These are phyloP conservation scores for Pythium sukuiense DNA, from an alignment of 352 stramenopile genomes.

Conservation along the genomic window DNA sequence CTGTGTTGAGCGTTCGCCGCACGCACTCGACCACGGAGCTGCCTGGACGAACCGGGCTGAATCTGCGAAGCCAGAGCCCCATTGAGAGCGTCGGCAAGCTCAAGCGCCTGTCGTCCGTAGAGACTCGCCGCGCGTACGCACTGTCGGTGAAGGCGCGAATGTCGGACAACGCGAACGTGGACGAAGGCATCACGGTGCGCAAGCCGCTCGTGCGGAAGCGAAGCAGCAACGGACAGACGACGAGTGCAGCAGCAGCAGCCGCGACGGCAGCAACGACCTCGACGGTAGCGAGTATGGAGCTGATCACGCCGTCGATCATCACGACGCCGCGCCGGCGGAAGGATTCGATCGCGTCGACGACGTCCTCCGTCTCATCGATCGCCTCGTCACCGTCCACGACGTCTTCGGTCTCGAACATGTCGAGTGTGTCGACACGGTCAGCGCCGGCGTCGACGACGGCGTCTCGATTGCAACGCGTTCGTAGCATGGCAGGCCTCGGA, in stretches of 20 bases:
- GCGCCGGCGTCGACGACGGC: not conserved
- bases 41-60: conserved; percentile 8
- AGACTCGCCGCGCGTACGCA: conserved; percentile 35
- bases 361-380: conserved; percentile 28
- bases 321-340: conserved; percentile 11
- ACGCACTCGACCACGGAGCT: conserved; percentile 20
- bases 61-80: not conserved
- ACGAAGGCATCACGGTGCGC: conserved; percentile 24
- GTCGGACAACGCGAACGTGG: conserved; percentile 29
- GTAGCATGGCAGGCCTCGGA: not conserved
- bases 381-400: conserved; percentile 26
- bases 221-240: conserved; percentile 1
- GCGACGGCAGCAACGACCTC: conserved; percentile 1
- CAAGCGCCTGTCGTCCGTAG: conserved; percentile 33
- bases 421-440: conserved; percentile 3
- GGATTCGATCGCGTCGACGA: conserved; percentile 27
- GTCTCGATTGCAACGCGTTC: not conserved
- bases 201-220: conserved; percentile 23
- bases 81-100: conserved; percentile 20
- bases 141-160: conserved; percentile 40
- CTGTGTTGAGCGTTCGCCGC: conserved; percentile 21
- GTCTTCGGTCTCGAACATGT: conserved; percentile 18
- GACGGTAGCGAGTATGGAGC: not conserved
- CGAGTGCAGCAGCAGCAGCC: not conserved
- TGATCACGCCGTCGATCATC: conserved; percentile 22